Base-by-base conservation (phyloP, 768 basidiomycete species). In the Suillus luteus region DNA sequence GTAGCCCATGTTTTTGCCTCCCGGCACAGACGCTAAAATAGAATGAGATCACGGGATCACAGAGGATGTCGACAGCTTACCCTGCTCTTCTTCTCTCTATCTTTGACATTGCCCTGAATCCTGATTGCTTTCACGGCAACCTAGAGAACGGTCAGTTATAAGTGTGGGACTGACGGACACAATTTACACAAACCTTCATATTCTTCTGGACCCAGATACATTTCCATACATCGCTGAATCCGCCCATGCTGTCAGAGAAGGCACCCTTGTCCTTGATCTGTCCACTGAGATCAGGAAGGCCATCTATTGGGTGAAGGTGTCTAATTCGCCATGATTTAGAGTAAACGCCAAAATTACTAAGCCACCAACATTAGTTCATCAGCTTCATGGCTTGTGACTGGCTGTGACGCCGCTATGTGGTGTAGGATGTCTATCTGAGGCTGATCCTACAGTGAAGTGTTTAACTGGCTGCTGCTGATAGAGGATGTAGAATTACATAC, bases 171-270 rank as follows among this genome's bases (percentile, higher is more conserved):
- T 10, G 24, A 41, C 11, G 14, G 22, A 15, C 8, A 6, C 1
- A 27, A 27, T 27, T 27, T 37, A 27, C 10, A 58, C 38, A 2
- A 41, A 41, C 57, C 38, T 0, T 40, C 10, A 0, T 27, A 27
- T 58, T 19, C 22, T 58, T 27, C 24, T 11, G 5, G 19, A 38
- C 10, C 79, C 78, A 80, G 7, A 70, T 67, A 2, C 77, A 79
- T 59, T 70, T 77, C 77, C 77, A 82, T 19, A 82, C 75, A 67
- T 82, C 81, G 15, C 79, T 76, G 66, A 80, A 82, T 12, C 80
- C 81, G 9, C 81, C 81, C 64, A 78, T 77, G 0, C 79, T 79
- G 54, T 75, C 72, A 1, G 81, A 19, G 31, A 51, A 67, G 43
- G 69, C 70, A 12, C 73, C 77, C 46, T 75, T 71, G 54, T 71